Evolutionary conservation across 2,329 filamentous ascomycete species (phyloP).

Genomic region (Esteya vermicola): DNA sequence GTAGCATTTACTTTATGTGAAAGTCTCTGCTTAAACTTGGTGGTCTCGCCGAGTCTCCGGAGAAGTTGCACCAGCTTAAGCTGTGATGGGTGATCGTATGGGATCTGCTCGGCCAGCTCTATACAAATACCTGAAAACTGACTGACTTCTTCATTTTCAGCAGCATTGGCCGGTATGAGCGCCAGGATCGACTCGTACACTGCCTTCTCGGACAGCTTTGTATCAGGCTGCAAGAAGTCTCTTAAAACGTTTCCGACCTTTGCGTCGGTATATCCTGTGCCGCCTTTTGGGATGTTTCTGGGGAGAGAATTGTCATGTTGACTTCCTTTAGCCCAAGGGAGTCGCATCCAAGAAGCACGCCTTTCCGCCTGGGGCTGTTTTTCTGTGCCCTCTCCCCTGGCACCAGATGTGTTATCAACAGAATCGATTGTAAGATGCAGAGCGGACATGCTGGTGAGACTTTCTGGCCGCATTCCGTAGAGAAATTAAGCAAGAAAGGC

Average conservation of each 20-base stretch:
- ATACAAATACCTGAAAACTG: neutral
- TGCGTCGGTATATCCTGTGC: neutral
- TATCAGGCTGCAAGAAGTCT: slow-evolving; percentile 1
- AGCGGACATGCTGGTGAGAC: slow-evolving; percentile 1
- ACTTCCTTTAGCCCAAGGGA: no score
- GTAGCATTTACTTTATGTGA: neutral
- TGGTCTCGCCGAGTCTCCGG: neutral
- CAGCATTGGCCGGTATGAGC: neutral
- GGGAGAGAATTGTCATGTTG: neutral
- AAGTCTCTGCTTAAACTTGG: neutral
- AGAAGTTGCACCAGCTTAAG: slow-evolving; percentile 1
- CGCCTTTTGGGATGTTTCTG: neutral
- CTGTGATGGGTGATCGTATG: slow-evolving; percentile 1
- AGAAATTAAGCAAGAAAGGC: no score
- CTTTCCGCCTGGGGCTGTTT: neutral
- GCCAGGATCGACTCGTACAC: neutral
- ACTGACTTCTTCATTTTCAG: neutral
- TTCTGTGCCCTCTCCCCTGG: neutral
- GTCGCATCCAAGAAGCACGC: no score
- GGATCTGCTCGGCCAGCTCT: slow-evolving; percentile 2
- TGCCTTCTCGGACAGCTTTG: neutral
- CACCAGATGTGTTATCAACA: neutral
- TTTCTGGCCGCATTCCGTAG: no score
- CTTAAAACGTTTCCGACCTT: neutral
- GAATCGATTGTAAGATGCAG: neutral